phyloP scores from a whole-genome alignment of 139 green algal genomes.

The Choricystis sp. region DNA sequence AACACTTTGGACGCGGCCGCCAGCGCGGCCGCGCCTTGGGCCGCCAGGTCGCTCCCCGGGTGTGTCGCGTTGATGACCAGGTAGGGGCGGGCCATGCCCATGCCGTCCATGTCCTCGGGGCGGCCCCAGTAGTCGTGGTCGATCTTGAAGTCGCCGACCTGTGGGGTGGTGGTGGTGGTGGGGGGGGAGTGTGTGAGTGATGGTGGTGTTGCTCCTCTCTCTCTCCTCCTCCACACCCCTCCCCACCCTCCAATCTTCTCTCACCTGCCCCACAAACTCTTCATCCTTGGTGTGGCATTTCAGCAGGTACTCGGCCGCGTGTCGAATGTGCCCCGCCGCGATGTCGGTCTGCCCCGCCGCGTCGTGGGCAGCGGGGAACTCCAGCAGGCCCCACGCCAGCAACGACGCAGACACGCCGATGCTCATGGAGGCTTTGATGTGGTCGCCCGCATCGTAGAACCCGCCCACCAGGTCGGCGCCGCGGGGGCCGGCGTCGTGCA shows the following conservation, averaged over 20 bases:
- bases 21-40: conserved; percentile 29
- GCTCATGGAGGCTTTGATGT: conserved; percentile 37
- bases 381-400: conserved; percentile 36
- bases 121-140: conserved; percentile 48
- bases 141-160: conserved; percentile 6
- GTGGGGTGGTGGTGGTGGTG: background rate
- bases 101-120: conserved; percentile 28
- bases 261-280: conserved; percentile 17
- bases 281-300: conserved; percentile 17
- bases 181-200: background rate
- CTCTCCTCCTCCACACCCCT: too few species aligned
- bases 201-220: background rate
- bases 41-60: conserved; percentile 40
- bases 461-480: conserved; percentile 16
- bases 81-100: conserved; percentile 3
- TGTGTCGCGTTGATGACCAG: conserved; percentile 14
- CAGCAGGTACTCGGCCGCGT: conserved; percentile 37
- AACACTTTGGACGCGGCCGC: conserved; percentile 34
- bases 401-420: conserved; percentile 37
- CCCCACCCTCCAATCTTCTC: too few species aligned
- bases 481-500: conserved; percentile 17
- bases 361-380: conserved; percentile 25
- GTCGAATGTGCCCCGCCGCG: conserved; percentile 13
- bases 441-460: conserved; percentile 47
- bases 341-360: conserved; percentile 6